Conservation (phyloP, 1,139 yeast genomes). For the Yamadazyma kanchanaburiensis region DNA sequence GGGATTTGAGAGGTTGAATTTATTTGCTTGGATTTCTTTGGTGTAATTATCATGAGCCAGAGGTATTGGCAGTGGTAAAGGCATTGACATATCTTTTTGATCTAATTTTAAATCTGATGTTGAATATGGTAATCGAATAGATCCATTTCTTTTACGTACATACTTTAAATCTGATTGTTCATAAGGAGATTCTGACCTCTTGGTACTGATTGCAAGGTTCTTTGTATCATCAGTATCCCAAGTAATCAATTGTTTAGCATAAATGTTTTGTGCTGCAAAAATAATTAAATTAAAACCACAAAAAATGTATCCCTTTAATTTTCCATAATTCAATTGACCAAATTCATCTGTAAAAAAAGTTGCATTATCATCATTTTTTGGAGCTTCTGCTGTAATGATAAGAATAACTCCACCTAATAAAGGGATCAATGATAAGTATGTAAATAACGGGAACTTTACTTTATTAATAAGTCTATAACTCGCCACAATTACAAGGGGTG, state of each 20-base stretch:
- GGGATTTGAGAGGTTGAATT: constrained; percentile 19
- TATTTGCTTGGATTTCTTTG: constrained; percentile 17
- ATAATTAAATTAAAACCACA: constrained; percentile 31
- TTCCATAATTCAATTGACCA: constrained; percentile 16
- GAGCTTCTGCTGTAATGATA: constrained; percentile 27
- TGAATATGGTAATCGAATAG: constrained; percentile 30
- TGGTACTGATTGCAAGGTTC: constrained; percentile 25
- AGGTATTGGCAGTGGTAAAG: not conserved
- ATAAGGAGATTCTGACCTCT: constrained; percentile 15
- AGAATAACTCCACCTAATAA: constrained; percentile 36
- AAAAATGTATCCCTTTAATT: constrained; percentile 27
- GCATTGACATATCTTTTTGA: constrained; percentile 13
- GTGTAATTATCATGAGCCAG: constrained; percentile 9
- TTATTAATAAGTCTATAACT: constrained; percentile 33
- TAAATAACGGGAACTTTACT: constrained; percentile 29
- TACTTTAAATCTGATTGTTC: constrained; percentile 5
- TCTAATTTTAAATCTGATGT: constrained; percentile 30
- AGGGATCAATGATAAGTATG: constrained; percentile 36
- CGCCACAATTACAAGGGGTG: constrained; percentile 34
- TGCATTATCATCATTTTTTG: constrained; percentile 1
- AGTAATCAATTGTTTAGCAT: constrained; percentile 40
- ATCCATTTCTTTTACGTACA: constrained; percentile 24
- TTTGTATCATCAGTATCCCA: constrained; percentile 30
- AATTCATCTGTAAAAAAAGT: constrained; percentile 10
- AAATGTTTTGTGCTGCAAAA: constrained; percentile 40